Base-by-base conservation (phyloP, 2,329 filamentous ascomycete genomes). In the Phialophora verrucosa region DNA sequence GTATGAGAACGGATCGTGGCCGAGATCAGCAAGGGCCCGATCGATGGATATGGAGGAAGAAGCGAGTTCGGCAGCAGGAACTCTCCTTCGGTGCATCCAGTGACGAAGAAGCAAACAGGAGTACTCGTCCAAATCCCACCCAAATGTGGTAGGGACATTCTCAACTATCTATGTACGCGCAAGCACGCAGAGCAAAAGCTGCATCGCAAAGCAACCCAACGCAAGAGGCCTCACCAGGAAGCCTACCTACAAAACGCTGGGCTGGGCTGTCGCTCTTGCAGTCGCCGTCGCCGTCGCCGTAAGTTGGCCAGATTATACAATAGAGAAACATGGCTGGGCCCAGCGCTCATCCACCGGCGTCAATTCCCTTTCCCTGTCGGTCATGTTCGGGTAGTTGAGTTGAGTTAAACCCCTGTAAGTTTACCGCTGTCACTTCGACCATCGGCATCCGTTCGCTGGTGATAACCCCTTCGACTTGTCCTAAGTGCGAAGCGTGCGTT, bases 151-250 rank as follows among this genome's bases (percentile, higher is more conserved):
- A 55, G 25, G 51, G 17, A 31, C 53, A 55, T 55, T 31, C 17
- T 55, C 14, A 25, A 32, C 27, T 35, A 35, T 29, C 29, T 55
- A 35, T 55, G 53, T 55, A 55, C 53, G 29, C 38, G 38, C 38
- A 44, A 44, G 38, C 29, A 55, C 29, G 53, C 53, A 35, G 25
- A 29, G 53, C 53, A 32, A 55, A 20, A 20, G 53, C 29, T 55
- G 12, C 29, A 25, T n/a, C 53, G 17, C 29, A 20, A 29, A 29
- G 17, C 27, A 14, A 4, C 29, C 17, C 12, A 12, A n/a, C n/a
- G 53, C n/a, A 32, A 20, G 29, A 35, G 53, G n/a, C 53, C 12
- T 55, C 53, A 11, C 53, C 53, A 55, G 53, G 53, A 55, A 31
- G 53, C 29, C 53, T 55, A n/a, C 53, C 1, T 4, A 51, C 23